Percentiles rank a stretch among this genome's conserved stretches.
Conservation (phyloP, 768 basidiomycete species). For the Boletus rubescentipes region DNA sequence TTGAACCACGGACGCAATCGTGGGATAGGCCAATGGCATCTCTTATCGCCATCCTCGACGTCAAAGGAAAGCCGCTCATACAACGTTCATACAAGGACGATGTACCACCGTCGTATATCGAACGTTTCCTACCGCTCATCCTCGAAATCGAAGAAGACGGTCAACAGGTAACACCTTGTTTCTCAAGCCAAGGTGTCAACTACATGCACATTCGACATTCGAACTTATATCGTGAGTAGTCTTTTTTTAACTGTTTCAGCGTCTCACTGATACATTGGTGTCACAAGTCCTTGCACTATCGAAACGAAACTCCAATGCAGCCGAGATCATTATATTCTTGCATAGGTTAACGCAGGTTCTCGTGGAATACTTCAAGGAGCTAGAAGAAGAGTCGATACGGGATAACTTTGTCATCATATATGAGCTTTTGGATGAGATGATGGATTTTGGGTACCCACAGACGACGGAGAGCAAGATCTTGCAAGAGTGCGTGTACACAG, state of each 20-base stretch:
- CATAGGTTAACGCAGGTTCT: slow-evolving; percentile 92
- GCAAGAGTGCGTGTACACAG: slow-evolving; percentile 67
- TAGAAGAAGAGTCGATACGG: slow-evolving; percentile 97
- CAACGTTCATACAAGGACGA: slow-evolving; percentile 97
- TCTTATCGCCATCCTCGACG: slow-evolving; percentile 92
- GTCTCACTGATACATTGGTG: background rate
- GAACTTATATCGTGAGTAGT: slow-evolving; percentile 83
- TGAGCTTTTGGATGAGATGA: slow-evolving; percentile 99
- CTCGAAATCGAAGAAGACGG: slow-evolving; percentile 98
- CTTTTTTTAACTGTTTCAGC: background rate
- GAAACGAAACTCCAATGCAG: slow-evolving; percentile 93
- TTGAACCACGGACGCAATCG: too few relatives aligned
- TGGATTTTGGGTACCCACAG: slow-evolving; percentile 99
- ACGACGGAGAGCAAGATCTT: slow-evolving; percentile 99
- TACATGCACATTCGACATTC: slow-evolving; percentile 99
- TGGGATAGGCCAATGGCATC: too few relatives aligned
- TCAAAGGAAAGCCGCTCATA: slow-evolving; percentile 98
- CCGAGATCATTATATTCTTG: slow-evolving; percentile 94
- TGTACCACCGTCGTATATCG: slow-evolving; percentile 84
- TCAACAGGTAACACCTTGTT: slow-evolving; percentile 93
- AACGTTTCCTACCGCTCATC: slow-evolving; percentile 89
- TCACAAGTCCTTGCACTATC: slow-evolving; percentile 86
- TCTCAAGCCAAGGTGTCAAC: slow-evolving; percentile 93
- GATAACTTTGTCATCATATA: slow-evolving; percentile 99
- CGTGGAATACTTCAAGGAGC: slow-evolving; percentile 98